Conservation (phyloP, 768 basidiomycete genomes). For the Ramaria rubella region DNA sequence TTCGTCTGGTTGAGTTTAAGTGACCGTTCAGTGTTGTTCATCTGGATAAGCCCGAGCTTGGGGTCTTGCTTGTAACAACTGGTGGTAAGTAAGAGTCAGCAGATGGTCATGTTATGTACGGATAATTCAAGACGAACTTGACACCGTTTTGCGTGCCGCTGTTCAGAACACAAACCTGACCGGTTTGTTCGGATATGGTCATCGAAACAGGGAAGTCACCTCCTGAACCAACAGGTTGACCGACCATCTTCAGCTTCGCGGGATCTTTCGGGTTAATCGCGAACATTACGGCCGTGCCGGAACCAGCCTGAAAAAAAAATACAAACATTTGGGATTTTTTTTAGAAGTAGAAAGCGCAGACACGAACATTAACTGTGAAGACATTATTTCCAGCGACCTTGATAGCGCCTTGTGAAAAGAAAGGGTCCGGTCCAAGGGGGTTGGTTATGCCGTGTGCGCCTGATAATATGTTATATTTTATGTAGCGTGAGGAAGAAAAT, state of each 20-base stretch:
- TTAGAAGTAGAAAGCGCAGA: too few relatives aligned
- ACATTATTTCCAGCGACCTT: constrained; percentile 34
- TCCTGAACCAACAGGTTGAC: constrained; percentile 36
- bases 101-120: background rate
- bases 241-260: constrained; percentile 35
- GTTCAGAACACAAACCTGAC: constrained; percentile 30
- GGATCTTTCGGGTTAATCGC: constrained; percentile 39
- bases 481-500: constrained; percentile 26
- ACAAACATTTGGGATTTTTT: background rate
- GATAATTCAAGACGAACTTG: constrained; percentile 19
- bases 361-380: constrained; percentile 32
- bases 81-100: background rate
- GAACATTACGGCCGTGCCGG: constrained; percentile 36
- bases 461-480: constrained; percentile 16
- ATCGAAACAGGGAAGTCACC: constrained; percentile 48
- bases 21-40: constrained; percentile 14
- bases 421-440: constrained; percentile 30
- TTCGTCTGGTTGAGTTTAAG: constrained; percentile 17
- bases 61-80: constrained; percentile 16
- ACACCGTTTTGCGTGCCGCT: constrained; percentile 32
- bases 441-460: constrained; percentile 32
- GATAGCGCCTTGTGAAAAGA: constrained; percentile 38
- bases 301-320: constrained; percentile 34
- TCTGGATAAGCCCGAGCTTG: constrained; percentile 13
- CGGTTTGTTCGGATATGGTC: constrained; percentile 27